These are phyloP conservation scores for Globisporangium okanoganense DNA, from an alignment of 352 stramenopile species.

Conservation along the genomic window DNA sequence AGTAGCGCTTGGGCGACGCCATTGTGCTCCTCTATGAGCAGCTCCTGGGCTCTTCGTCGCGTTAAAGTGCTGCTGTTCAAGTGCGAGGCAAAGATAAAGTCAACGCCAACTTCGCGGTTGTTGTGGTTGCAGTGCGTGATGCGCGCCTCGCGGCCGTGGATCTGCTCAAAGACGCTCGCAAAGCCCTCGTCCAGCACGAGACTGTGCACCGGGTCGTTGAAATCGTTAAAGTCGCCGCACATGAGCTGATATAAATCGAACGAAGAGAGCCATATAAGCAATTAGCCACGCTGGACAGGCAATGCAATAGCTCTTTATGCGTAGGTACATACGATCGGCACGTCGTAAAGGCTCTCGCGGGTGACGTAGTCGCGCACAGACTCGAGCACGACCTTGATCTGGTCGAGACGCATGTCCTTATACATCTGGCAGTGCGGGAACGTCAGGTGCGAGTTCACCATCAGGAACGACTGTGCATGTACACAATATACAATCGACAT, in stretches of 20 bases:
- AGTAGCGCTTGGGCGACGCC: not conserved
- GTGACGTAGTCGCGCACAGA: constrained; percentile 66
- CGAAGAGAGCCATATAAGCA: not conserved
- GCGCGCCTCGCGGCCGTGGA: constrained; percentile 73
- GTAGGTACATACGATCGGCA: constrained; percentile 45
- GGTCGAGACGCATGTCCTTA: constrained; percentile 66
- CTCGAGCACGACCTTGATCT: constrained; percentile 78
- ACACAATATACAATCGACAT: not conserved
- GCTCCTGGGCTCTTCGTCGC: constrained; percentile 4
- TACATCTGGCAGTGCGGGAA: constrained; percentile 83
- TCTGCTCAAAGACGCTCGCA: constrained; percentile 62
- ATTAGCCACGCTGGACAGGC: no score
- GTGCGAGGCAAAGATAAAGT: constrained; percentile 81
- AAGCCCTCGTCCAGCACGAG: constrained; percentile 73
- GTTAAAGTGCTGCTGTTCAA: constrained; percentile 19
- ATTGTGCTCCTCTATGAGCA: not conserved
- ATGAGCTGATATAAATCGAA: constrained; percentile 38
- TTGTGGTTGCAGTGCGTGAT: constrained; percentile 90
- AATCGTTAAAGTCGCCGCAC: constrained; percentile 87
- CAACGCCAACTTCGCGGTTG: constrained; percentile 82
- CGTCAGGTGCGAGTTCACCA: constrained; percentile 84
- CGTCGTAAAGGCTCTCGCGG: constrained; percentile 55
- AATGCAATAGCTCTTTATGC: not conserved
- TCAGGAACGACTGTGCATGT: constrained; percentile 54
- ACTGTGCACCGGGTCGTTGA: constrained; percentile 77